These are phyloP conservation scores for Graphilbum sp. DNA, from an alignment of 2,329 filamentous ascomycete genomes.

Conservation along the genomic window DNA sequence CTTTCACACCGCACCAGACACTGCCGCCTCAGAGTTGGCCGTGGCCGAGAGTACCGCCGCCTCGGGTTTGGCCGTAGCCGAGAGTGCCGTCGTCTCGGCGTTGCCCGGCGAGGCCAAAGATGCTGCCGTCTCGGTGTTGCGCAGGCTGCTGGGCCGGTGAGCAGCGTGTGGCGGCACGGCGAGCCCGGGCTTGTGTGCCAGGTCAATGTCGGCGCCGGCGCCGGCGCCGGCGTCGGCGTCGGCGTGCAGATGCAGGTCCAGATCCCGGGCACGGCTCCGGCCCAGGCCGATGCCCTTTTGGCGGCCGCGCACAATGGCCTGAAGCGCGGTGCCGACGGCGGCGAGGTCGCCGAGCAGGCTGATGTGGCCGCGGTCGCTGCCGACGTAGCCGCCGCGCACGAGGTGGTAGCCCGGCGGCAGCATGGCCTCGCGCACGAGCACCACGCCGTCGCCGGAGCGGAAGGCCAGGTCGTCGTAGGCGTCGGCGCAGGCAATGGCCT, in stretches of 20 bases:
- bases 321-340: conserved; percentile 59
- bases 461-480: conserved; percentile 80
- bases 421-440: conserved; percentile 73
- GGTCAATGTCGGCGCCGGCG: too few relatives aligned
- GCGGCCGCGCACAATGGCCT: conserved; percentile 50
- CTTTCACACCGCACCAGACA: too few relatives aligned
- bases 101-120: too few relatives aligned
- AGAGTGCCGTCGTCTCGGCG: too few relatives aligned
- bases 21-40: too few relatives aligned
- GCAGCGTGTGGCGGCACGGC: too few relatives aligned
- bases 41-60: too few relatives aligned
- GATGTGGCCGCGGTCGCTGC: conserved; percentile 73
- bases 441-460: conserved; percentile 76
- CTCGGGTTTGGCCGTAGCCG: too few relatives aligned
- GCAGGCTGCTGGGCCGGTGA: not conserved
- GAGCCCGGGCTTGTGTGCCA: too few relatives aligned
- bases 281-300: conserved; percentile 50
- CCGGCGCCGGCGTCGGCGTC: too few relatives aligned
- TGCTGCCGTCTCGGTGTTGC: not conserved
- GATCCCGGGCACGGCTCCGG: too few relatives aligned
- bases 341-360: conserved; percentile 73
- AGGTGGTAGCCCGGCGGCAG: conserved; percentile 63
- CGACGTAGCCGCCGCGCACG: conserved; percentile 57
- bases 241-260: too few relatives aligned
- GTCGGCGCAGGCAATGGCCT: conserved; percentile 59